Evolutionary conservation across 2,329 filamentous ascomycete genomes (phyloP).

Genomic region (Talaromyces sp.): DNA sequence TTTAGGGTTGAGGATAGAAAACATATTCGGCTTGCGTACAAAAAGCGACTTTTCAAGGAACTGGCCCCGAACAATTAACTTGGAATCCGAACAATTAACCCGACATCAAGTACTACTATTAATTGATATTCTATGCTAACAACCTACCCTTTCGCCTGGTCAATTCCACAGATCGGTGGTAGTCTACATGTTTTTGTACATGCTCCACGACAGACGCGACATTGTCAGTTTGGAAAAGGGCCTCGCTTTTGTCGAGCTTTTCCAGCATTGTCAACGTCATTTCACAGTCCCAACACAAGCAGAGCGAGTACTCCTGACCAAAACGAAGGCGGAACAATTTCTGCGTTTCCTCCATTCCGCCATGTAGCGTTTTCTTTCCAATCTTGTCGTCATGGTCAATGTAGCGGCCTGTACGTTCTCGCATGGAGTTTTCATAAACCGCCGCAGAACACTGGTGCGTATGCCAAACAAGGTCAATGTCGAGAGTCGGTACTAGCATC

Average conservation of each 20-base stretch:
- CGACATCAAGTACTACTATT: no score
- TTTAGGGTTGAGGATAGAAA: no score
- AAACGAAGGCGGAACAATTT: constrained; percentile 26
- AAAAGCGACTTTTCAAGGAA: no score
- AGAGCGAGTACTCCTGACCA: constrained; percentile 31
- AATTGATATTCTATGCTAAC: no score
- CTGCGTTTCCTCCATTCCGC: constrained; percentile 25
- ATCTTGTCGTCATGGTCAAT: constrained; percentile 41
- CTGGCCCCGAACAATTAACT: no score
- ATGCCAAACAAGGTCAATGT: constrained; percentile 43
- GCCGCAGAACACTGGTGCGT: constrained; percentile 36
- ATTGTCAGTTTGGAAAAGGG: background rate
- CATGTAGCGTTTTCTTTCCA: constrained; percentile 17
- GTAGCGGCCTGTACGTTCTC: constrained; percentile 17
- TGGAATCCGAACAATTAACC: no score
- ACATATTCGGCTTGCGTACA: no score
- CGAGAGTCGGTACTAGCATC: constrained; percentile 37
- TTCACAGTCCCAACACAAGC: constrained; percentile 15
- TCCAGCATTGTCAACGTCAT: constrained; percentile 1
- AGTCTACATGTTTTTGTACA: background rate
- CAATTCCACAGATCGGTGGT: background rate
- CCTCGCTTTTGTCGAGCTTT: background rate
- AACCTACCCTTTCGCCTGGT: background rate
- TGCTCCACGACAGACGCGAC: background rate
- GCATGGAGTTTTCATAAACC: constrained; percentile 19